These are phyloP conservation scores for Heliamphora pulchella DNA, from an alignment of 179 eudicot genomes.

Conservation along the genomic window DNA sequence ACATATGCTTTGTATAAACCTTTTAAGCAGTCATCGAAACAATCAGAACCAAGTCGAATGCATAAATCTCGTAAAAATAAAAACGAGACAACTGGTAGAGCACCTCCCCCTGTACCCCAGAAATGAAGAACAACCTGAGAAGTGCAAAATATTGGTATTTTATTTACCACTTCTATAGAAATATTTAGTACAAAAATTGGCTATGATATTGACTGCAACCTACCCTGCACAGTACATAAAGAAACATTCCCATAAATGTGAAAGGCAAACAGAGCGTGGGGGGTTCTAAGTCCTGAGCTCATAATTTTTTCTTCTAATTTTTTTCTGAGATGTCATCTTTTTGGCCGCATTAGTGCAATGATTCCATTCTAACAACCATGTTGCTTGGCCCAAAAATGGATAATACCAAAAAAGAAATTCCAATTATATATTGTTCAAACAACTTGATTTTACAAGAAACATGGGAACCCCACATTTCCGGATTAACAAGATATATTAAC, in stretches of 20 bases:
- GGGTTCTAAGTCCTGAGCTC: neutral
- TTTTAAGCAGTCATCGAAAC: slow-evolving; percentile 80
- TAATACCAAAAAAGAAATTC: neutral
- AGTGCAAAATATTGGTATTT: neutral
- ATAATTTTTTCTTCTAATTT: neutral
- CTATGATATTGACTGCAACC: neutral
- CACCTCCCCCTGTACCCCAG: slow-evolving; percentile 94
- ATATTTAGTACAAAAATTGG: neutral
- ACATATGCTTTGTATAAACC: slow-evolving; percentile 93
- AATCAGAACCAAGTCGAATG: slow-evolving; percentile 78
- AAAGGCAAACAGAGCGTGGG: neutral
- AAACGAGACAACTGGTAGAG: slow-evolving; percentile 70
- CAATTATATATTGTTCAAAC: neutral
- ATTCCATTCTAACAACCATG: neutral
- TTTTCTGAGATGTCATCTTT: neutral
- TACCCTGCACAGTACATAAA: neutral
- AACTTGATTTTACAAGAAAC: neutral
- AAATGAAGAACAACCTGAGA: slow-evolving; percentile 82
- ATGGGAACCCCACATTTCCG: neutral
- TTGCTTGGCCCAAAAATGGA: neutral
- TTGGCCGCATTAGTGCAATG: neutral
- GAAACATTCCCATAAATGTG: neutral
- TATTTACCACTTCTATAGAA: neutral
- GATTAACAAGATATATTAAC: neutral
- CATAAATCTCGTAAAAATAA: slow-evolving; percentile 77